These are phyloP conservation scores for Erodium trifolium DNA, from an alignment of 441 rosid genomes.

Conservation along the genomic window DNA sequence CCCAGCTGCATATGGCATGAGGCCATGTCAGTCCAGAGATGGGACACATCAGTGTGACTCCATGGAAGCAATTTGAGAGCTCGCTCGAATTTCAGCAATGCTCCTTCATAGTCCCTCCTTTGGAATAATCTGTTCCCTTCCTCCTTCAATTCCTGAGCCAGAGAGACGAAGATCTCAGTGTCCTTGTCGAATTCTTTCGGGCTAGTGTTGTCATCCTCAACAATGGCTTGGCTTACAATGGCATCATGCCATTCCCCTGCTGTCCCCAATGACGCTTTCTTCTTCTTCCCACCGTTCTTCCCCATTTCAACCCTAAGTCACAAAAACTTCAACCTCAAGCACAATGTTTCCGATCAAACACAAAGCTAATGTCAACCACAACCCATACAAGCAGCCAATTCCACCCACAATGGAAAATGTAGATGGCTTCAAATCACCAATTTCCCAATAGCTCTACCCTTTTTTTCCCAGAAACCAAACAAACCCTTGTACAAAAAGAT, in stretches of 20 bases:
- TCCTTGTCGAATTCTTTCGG: constrained; percentile 29
- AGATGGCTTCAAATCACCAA: constrained; percentile 13
- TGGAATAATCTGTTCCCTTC: constrained; percentile 61
- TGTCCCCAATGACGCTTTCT: constrained; percentile 17
- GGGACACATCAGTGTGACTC: constrained; percentile 40
- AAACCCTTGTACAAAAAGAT: neutral
- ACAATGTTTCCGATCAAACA: neutral
- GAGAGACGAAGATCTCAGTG: constrained; percentile 32
- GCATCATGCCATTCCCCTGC: constrained; percentile 23
- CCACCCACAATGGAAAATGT: constrained; percentile 5
- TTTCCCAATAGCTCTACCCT: neutral
- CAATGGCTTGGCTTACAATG: constrained; percentile 27
- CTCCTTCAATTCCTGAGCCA: constrained; percentile 48
- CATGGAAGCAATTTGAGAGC: constrained; percentile 53
- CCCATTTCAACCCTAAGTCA: constrained; percentile 28
- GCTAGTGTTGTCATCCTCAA: constrained; percentile 16
- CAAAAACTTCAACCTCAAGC: constrained; percentile 9
- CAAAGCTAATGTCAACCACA: constrained; percentile 15
- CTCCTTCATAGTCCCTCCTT: constrained; percentile 47
- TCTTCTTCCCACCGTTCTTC: constrained; percentile 38
- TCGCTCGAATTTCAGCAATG: constrained; percentile 48
- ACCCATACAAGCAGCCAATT: constrained; percentile 15
- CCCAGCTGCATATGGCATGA: constrained; percentile 64
- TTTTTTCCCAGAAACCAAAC: constrained; percentile 6
- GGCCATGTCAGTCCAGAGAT: constrained; percentile 53